Evolutionary conservation across 1,139 yeast genomes (phyloP), one percentile per base, ranked within the genome.

Genomic region (Geotrichum candidum): DNA sequence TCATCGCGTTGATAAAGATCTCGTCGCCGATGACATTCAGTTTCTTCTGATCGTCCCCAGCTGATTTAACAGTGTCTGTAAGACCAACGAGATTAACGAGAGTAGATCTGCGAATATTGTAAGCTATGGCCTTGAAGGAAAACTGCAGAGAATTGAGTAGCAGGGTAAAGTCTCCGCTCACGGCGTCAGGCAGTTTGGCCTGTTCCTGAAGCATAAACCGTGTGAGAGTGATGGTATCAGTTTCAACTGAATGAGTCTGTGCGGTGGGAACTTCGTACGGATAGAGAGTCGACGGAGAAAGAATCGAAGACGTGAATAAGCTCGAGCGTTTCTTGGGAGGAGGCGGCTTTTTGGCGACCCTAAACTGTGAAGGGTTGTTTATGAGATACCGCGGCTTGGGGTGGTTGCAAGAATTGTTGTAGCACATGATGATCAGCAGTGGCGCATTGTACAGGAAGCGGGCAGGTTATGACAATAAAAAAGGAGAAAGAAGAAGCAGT

Each of bases 11-110:
- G 78, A 94, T 89, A 77, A 92, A 92, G 72, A 92, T 92, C 74
- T 92, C 98, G 76, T 92, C 98, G 56, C 98, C 97, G 76, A 92
- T 88, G 51, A 92, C 97, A 72, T 92, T 98, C 73, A 92, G 83
- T 77, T 94, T 92, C 80, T 94, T 92, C 77, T 94, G 98, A 66
- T 88, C 96, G 72, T 92, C 98, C 56, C 98, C 98, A 15, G 98
- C 91, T 57, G 96, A 82, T 75, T 92, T 92, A 65, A 89, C 84
- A 35, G 89, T 85, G 58, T 90, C 91, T 6, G 87, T 83, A 54
- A 92, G 82, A 7, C 98, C 98, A 69, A 92, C 85, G 70, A 92
- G 82, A 75, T 91, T 91, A 70, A 94, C 89, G 78, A 92, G 83
- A 70, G 95, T 96, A n/a, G 98, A 95, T 68, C 96, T 84, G 75